Percentiles rank a stretch among this genome's conserved stretches.
These are phyloP conservation scores for Termitomyces sp. DNA, from an alignment of 768 basidiomycete species.

Conservation along the genomic window DNA sequence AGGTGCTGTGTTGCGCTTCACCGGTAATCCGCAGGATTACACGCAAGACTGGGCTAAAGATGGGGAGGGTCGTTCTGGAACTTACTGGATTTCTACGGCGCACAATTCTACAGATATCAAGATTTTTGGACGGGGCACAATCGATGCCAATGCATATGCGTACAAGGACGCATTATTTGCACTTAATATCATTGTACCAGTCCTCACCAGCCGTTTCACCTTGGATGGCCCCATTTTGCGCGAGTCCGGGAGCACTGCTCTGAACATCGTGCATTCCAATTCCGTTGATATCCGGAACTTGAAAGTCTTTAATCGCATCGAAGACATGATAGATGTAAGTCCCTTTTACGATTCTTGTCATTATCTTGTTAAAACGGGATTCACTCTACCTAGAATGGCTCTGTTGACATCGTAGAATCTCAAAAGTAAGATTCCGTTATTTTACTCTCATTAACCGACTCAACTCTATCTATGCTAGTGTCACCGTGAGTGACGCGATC, in stretches of 20 bases:
- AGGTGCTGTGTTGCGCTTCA: constrained; percentile 15
- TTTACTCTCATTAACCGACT: not conserved
- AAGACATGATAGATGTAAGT: constrained; percentile 13
- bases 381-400: constrained; percentile 10
- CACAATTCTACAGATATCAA: constrained; percentile 15
- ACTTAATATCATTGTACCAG: constrained; percentile 10
- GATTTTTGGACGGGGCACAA: constrained; percentile 15
- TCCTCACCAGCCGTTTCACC: constrained; percentile 12
- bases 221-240: constrained; percentile 14
- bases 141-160: constrained; percentile 12
- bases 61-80: constrained; percentile 11
- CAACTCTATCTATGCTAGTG: constrained; percentile 4
- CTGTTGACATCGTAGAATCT: constrained; percentile 14
- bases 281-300: constrained; percentile 7
- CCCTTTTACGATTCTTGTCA: not conserved
- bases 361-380: not conserved
- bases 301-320: constrained; percentile 15
- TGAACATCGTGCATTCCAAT: constrained; percentile 14
- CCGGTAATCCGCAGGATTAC: constrained; percentile 10
- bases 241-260: constrained; percentile 12
- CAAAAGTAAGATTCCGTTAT: constrained; percentile 9
- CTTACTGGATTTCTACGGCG: constrained; percentile 14
- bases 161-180: constrained; percentile 8
- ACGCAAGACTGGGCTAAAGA: constrained; percentile 12
- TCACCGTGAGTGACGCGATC: constrained; percentile 10